Conservation (phyloP, 306 rosid genomes). For the Vigna angularis region DNA sequence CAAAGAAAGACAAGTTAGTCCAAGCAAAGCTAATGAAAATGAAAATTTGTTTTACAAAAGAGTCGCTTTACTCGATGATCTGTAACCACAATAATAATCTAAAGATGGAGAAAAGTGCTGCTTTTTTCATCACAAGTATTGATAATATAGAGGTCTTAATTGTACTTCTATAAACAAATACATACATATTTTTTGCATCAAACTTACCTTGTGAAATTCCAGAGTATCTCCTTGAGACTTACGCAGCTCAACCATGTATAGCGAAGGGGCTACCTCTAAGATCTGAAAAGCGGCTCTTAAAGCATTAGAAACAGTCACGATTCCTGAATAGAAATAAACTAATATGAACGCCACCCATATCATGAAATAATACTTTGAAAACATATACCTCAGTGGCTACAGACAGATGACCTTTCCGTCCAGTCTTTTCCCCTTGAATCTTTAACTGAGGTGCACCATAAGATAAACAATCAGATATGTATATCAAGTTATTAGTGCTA, state of each 20-base stretch:
- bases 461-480: conserved; percentile 32
- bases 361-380: conserved; percentile 23
- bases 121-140: background rate
- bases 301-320: conserved; percentile 32
- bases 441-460: conserved; percentile 63
- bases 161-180: background rate
- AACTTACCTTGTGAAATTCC: conserved; percentile 84
- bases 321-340: background rate
- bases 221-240: conserved; percentile 90
- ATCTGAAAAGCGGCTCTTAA: conserved; percentile 55
- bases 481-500: background rate
- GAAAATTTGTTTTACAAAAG: background rate
- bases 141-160: background rate
- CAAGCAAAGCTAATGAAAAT: conserved; percentile 13
- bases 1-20: conserved; percentile 40
- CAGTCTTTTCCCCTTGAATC: conserved; percentile 88
- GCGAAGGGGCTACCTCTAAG: conserved; percentile 92
- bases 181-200: background rate
- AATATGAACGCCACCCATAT: background rate
- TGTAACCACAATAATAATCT: conserved; percentile 1
- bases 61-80: background rate
- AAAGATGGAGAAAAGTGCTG: background rate
- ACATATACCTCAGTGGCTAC: conserved; percentile 82
- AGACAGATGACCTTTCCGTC: conserved; percentile 94
- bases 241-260: conserved; percentile 92